phyloP scores from a whole-genome alignment of 768 basidiomycete species.

The Termitomyces heimii region DNA sequence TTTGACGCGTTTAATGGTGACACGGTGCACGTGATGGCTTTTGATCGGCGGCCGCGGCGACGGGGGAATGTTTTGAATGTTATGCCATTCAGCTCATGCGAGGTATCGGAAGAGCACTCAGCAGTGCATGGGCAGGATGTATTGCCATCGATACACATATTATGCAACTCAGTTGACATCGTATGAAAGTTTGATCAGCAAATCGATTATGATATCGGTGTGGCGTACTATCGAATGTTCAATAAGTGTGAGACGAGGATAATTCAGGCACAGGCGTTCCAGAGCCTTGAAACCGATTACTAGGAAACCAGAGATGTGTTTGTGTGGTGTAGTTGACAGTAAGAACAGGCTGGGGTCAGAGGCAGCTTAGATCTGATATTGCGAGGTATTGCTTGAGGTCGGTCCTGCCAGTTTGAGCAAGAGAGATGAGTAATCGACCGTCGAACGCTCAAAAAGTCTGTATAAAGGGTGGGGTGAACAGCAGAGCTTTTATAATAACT shows the following conservation, averaged over 20 bases:
- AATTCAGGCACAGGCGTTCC: neutral
- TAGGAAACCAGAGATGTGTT: neutral
- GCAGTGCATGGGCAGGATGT: neutral
- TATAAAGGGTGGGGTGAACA: neutral
- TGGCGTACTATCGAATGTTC: conserved; percentile 5
- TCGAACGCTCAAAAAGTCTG: neutral
- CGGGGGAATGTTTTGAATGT: neutral
- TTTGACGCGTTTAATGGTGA: conserved; percentile 7
- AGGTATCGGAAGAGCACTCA: neutral
- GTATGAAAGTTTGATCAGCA: neutral
- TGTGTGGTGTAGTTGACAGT: neutral
- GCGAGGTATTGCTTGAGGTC: neutral
- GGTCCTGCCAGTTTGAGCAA: neutral
- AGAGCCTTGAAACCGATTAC: neutral
- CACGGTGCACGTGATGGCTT: conserved; percentile 10
- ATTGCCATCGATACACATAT: neutral
- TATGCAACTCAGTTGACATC: neutral
- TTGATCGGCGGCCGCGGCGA: neutral
- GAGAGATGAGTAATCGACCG: neutral
- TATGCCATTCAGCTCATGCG: neutral
- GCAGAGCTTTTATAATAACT: neutral
- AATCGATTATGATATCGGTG: neutral
- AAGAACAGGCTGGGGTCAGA: neutral
- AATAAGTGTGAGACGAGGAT: neutral
- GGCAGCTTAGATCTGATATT: neutral